Evolutionary conservation across 305 asterid species (phyloP).

Genomic region (Nicotiana rustica): DNA sequence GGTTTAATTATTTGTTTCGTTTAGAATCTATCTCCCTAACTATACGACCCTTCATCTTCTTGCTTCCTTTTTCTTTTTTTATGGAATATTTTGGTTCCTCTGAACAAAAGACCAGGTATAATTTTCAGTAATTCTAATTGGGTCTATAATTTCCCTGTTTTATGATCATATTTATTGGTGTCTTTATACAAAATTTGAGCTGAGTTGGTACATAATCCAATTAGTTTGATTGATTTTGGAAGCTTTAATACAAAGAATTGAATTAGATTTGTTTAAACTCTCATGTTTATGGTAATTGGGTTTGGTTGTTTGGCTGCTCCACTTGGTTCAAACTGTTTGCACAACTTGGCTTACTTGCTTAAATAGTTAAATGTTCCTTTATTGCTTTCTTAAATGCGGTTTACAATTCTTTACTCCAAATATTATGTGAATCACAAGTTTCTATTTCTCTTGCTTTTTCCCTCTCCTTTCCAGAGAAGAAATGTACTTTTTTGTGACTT

Average conservation of each 20-base stretch:
- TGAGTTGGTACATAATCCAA: slow-evolving; percentile 23
- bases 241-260: slow-evolving; percentile 30
- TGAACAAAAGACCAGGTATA: slow-evolving; percentile 50
- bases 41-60: slow-evolving; percentile 43
- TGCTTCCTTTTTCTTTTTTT: slow-evolving; percentile 23
- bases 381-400: slow-evolving; percentile 54
- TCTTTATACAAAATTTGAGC: slow-evolving; percentile 22
- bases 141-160: not conserved
- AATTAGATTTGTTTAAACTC: slow-evolving; percentile 41
- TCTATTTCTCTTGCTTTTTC: slow-evolving; percentile 41
- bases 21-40: slow-evolving; percentile 46
- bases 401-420: slow-evolving; percentile 67
- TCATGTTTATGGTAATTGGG: slow-evolving; percentile 30
- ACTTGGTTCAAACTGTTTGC: slow-evolving; percentile 13
- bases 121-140: slow-evolving; percentile 39
- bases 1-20: slow-evolving; percentile 14
- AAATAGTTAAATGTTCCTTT: slow-evolving; percentile 31
- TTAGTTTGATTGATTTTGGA: slow-evolving; percentile 36
- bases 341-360: slow-evolving; percentile 45
- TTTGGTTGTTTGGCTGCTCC: slow-evolving; percentile 41
- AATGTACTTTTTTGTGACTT: not conserved
- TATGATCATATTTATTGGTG: not conserved
- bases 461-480: slow-evolving; percentile 31
- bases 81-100: slow-evolving; percentile 53
- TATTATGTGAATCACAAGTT: slow-evolving; percentile 54